Base-by-base conservation (phyloP, 305 asterid species). In the Fraxinus platypoda region DNA sequence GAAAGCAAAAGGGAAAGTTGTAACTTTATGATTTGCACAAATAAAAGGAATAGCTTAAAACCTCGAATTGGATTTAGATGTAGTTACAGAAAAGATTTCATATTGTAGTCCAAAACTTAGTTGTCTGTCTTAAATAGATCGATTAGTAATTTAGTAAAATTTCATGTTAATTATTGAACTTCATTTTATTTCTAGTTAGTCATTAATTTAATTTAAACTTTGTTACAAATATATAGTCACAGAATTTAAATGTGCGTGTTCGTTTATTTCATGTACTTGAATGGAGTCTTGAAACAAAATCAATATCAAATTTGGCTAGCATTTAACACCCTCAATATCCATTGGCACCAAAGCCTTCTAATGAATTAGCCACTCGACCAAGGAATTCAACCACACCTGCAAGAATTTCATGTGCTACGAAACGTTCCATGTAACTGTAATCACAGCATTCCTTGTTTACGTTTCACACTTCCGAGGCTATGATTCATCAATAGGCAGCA, bases 331-430 rank as follows among this genome's bases (percentile, higher is more conserved):
- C n/a, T 83, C 68, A 46, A 33, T 43, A 81, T 73, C 26, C 37
- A 35, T 35, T 35, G 8, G 8, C 41, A 35, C 41, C 38, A 34
- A 33, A 33, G 35, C 35, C 35, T 34, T 34, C 37, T 34, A 34
- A 70, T 26, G 80, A 57, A 38, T 80, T 33, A n/a, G 87, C 90
- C 71, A 19, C 86, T 74, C 78, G 31, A 66, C 87, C 83, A 79
- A 38, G 74, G 38, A 19, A 46, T 33, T 54, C 85, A 25, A 76
- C 64, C 43, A 71, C 30, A 41, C 62, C 86, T 25, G 52, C 81
- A 19, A 52, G 37, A 66, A 28, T 25, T 54, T 83, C 91, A 70
- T 78, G 76, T 21, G 75, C 87, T 41, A 46, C 82, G 25, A 57
- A 83, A 35, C 43, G 82, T 80, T 77, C 81, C 78, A 26, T 13